phyloP scores from a whole-genome alignment of 78 protist species.

The Dictyostelium capitatum region DNA sequence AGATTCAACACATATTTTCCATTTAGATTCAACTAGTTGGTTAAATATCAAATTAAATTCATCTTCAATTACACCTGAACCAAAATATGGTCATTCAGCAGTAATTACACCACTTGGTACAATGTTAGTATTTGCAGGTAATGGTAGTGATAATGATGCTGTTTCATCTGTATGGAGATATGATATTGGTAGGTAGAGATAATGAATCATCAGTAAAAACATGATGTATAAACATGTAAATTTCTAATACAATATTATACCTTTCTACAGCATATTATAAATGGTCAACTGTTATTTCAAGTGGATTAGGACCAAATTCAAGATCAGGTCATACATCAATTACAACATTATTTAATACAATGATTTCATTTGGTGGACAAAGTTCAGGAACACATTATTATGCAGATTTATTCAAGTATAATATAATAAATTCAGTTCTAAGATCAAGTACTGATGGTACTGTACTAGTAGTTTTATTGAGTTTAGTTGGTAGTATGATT shows the following conservation, averaged over 20 bases:
- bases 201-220: too few relatives aligned
- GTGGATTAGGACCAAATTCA: conserved; percentile 34
- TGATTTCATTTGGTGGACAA: conserved; percentile 78
- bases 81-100: conserved; percentile 10
- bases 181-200: background rate
- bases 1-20: background rate
- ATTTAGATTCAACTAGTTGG: background rate
- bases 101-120: conserved; percentile 38
- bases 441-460: conserved; percentile 66
- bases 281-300: conserved; percentile 9
- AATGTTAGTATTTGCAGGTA: conserved; percentile 63
- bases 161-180: conserved; percentile 14
- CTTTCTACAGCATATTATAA: background rate
- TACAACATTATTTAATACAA: conserved; percentile 39
- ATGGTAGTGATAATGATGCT: background rate
- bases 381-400: background rate
- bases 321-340: conserved; percentile 26
- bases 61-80: background rate
- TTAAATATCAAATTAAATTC: conserved; percentile 5
- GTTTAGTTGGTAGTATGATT: conserved; percentile 49
- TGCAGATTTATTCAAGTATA: conserved; percentile 34
- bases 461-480: conserved; percentile 37
- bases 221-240: too few relatives aligned
- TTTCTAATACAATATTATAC: background rate
- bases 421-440: conserved; percentile 41